These are phyloP conservation scores for Magnaporthiopsis poae DNA, from an alignment of 2,329 filamentous ascomycete genomes.

Conservation along the genomic window DNA sequence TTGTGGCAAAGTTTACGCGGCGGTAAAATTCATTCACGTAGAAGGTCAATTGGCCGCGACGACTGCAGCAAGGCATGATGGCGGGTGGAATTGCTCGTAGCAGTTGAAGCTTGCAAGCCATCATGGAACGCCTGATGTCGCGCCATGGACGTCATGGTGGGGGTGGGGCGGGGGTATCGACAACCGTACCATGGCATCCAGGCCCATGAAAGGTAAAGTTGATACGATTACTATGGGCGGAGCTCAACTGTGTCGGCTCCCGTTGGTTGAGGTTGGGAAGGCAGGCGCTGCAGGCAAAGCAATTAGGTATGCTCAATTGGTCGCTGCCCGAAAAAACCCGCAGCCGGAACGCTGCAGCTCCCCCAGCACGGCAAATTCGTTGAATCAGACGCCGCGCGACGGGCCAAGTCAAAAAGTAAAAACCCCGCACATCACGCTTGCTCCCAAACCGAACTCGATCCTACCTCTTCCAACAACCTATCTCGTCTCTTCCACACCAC, in stretches of 20 bases:
- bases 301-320: background rate
- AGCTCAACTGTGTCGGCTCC: background rate
- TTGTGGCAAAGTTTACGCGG: background rate
- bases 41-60: background rate
- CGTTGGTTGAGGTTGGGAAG: background rate
- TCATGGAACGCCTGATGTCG: background rate
- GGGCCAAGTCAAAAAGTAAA: background rate
- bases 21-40: background rate
- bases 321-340: background rate
- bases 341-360: background rate
- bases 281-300: background rate
- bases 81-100: background rate
- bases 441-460: background rate
- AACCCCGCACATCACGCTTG: slow-evolving; percentile 3
- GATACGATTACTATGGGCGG: background rate
- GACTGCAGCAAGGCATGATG: background rate
- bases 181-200: background rate
- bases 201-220: background rate
- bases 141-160: background rate
- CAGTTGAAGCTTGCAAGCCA: background rate
- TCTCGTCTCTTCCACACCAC: background rate
- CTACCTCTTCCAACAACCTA: background rate
- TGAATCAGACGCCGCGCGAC: background rate
- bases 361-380: background rate
- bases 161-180: background rate